phyloP scores from a whole-genome alignment of 2,329 filamentous ascomycete species.

The Meredithiella fracta region DNA sequence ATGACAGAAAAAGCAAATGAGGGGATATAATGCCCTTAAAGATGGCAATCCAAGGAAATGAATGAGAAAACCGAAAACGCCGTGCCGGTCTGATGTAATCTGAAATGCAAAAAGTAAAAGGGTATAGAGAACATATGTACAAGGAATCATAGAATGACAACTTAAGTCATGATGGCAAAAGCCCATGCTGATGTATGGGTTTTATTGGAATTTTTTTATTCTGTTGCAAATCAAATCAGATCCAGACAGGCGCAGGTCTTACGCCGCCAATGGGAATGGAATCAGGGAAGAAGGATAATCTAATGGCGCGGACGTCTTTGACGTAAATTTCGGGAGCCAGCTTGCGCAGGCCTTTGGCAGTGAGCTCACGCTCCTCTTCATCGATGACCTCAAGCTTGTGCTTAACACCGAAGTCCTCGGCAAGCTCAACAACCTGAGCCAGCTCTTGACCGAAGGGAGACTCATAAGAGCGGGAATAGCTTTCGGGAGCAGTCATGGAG shows the following conservation, averaged over 20 bases:
- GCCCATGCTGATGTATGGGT: background rate
- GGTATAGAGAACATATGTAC: slow-evolving; percentile 9
- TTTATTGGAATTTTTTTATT: background rate
- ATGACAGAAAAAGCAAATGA: slow-evolving; percentile 2
- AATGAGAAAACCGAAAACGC: background rate
- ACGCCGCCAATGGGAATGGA: slow-evolving; percentile 13
- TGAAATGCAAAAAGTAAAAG: slow-evolving; percentile 5
- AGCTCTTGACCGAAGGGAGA: slow-evolving; percentile 83
- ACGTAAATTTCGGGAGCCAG: slow-evolving; percentile 74
- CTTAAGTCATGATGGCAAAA: background rate
- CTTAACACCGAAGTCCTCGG: slow-evolving; percentile 64
- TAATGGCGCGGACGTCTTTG: slow-evolving; percentile 56
- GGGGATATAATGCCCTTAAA: background rate
- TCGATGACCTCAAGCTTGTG: slow-evolving; percentile 45
- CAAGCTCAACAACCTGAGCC: slow-evolving; percentile 81
- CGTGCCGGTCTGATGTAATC: slow-evolving; percentile 5
- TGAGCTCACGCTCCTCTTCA: slow-evolving; percentile 57
- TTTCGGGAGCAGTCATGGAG: slow-evolving; percentile 21
- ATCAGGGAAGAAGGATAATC: slow-evolving; percentile 41
- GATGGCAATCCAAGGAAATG: background rate
- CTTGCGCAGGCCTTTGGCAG: slow-evolving; percentile 51
- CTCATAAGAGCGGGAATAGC: slow-evolving; percentile 22
- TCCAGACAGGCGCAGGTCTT: slow-evolving; percentile 29
- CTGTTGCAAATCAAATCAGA: slow-evolving; percentile 21
- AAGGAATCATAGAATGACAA: slow-evolving; percentile 4